phyloP scores from a whole-genome alignment of 2,329 filamentous ascomycete species.

The Dactylellina drechsleri region DNA sequence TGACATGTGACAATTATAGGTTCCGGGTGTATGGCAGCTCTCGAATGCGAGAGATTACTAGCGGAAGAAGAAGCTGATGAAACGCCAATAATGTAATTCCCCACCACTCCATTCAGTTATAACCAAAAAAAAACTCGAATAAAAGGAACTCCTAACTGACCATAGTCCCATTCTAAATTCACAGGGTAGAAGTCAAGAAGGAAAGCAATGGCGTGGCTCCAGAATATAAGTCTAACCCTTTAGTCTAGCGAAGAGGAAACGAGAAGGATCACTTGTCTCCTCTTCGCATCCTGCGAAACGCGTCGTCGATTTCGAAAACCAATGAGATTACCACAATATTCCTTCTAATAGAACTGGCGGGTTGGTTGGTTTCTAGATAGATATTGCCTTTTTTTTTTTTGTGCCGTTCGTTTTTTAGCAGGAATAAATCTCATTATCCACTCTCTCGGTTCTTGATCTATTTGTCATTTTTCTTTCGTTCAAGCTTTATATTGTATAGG shows the following conservation, averaged over 20 bases:
- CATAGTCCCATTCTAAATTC: background rate
- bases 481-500: too few relatives aligned
- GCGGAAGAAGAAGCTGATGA: constrained; percentile 68
- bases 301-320: constrained; percentile 52
- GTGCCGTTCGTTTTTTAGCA: background rate
- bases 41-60: constrained; percentile 95
- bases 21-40: constrained; percentile 91
- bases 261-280: constrained; percentile 54
- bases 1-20: constrained; percentile 65
- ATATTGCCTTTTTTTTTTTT: constrained; percentile 6
- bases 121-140: too few relatives aligned
- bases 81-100: constrained; percentile 44
- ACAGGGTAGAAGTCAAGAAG: constrained; percentile 52
- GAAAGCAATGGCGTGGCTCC: constrained; percentile 54
- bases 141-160: constrained; percentile 18
- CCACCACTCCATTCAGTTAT: background rate
- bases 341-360: background rate
- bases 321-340: constrained; percentile 15
- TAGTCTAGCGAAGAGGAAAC: constrained; percentile 55
- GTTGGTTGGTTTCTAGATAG: background rate
- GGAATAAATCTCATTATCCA: constrained; percentile 12
- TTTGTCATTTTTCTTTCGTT: too few relatives aligned
- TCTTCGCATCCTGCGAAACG: constrained; percentile 53
- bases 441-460: background rate
- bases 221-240: constrained; percentile 52